phyloP scores from a whole-genome alignment of 495 filamentous ascomycete genomes.

The Aspergillus carlsbadensis region DNA sequence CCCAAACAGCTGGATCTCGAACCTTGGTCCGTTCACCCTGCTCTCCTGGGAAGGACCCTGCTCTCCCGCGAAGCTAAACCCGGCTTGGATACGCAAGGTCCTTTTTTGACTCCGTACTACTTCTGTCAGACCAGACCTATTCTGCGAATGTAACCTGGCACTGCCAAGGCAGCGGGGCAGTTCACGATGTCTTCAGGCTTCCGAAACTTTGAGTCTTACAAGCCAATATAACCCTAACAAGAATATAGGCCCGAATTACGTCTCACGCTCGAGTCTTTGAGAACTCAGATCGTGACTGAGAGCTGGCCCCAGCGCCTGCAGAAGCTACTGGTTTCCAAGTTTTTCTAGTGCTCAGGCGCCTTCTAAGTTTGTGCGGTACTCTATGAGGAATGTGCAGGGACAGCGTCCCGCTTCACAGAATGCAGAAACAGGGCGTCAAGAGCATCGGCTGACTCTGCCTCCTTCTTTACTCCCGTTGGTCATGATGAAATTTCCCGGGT shows the following conservation, averaged over 20 bases:
- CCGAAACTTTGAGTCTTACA: neutral
- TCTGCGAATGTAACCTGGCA: slow-evolving; percentile 1
- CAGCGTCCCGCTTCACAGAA: slow-evolving; percentile 19
- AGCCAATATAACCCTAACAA: no score
- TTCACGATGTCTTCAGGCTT: slow-evolving; percentile 2
- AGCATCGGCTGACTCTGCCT: slow-evolving; percentile 21
- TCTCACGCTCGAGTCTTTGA: no score
- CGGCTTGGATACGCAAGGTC: slow-evolving; percentile 4
- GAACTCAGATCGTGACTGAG: neutral
- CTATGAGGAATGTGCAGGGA: slow-evolving; percentile 20
- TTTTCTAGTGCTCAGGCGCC: neutral
- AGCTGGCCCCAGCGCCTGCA: neutral
- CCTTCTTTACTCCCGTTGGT: slow-evolving; percentile 1
- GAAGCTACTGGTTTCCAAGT: neutral
- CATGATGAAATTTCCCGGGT: slow-evolving; percentile 16
- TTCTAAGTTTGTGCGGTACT: neutral
- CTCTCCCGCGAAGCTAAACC: neutral
- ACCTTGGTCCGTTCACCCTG: neutral
- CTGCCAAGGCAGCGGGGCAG: slow-evolving; percentile 17
- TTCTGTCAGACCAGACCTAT: neutral
- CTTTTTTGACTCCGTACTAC: neutral
- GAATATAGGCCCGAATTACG: no score
- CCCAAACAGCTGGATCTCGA: neutral
- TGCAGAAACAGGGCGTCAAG: slow-evolving; percentile 15
- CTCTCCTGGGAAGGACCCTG: neutral